phyloP scores from a whole-genome alignment of 371 early-diverging fungal species.

The Apophysomyces elegans region DNA sequence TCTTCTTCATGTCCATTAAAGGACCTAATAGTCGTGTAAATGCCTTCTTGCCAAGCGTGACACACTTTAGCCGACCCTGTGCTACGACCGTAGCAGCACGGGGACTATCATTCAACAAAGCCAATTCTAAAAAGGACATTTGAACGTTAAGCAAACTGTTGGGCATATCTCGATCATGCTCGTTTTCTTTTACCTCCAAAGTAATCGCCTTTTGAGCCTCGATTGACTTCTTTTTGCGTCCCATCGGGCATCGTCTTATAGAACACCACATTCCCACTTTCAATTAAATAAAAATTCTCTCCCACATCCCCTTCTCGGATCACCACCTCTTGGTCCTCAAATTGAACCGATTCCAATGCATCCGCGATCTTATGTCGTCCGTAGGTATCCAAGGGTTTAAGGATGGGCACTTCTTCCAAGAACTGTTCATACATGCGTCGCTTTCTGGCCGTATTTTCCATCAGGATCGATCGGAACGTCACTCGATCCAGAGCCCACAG shows the following conservation, averaged over 20 bases:
- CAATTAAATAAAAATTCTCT: conserved; percentile 76
- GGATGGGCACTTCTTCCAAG: conserved; percentile 72
- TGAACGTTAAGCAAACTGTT: background rate
- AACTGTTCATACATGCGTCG: conserved; percentile 82
- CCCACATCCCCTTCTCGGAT: conserved; percentile 75
- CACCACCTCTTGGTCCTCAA: conserved; percentile 68
- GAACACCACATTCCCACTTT: conserved; percentile 81
- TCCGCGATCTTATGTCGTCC: conserved; percentile 86
- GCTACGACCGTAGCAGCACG: conserved; percentile 92
- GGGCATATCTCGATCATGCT: background rate
- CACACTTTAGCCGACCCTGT: conserved; percentile 89
- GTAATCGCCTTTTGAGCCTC: conserved; percentile 87
- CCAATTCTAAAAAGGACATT: conserved; percentile 68
- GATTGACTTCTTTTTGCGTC: conserved; percentile 75
- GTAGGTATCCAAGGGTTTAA: conserved; percentile 65
- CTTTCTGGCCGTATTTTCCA: conserved; percentile 76
- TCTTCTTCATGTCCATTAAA: conserved; percentile 74
- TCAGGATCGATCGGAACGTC: conserved; percentile 78
- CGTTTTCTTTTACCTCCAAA: conserved; percentile 78
- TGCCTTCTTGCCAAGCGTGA: conserved; percentile 88
- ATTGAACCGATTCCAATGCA: conserved; percentile 74
- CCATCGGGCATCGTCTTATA: conserved; percentile 56
- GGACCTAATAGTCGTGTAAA: conserved; percentile 94
- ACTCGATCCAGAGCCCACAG: conserved; percentile 89
- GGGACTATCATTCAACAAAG: conserved; percentile 89